Evolutionary conservation across 805 yeast genomes (phyloP), one percentile per base, ranked within the genome.

Genomic region (Kuraishia floccosa): DNA sequence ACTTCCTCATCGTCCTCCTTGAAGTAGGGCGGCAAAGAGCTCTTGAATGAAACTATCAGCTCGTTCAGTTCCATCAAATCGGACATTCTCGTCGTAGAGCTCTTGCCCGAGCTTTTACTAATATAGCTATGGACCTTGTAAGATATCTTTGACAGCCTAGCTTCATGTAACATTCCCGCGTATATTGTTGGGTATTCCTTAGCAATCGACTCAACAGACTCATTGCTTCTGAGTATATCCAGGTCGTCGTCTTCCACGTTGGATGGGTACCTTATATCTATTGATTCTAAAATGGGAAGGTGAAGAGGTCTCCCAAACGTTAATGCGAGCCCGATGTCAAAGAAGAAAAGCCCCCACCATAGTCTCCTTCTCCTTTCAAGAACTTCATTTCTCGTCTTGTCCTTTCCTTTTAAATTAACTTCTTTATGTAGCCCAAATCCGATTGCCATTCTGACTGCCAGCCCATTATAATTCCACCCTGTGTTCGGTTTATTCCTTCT

Each of bases 341-440:
- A 72, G 31, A 69, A 64, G 39, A 68, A 73, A 7, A 77, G 40
- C 1, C 78, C 76, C 79, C 82, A 76, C 81, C 82, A 77, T 19
- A 74, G 48, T 32, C 82, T 51, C 43, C 80, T 57, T 5, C 30
- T 11, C 13, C n/a, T 12, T n/a, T 27, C 30, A 5, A 27, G 21
- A 7, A 11, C n/a, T 17, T 27, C 30, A 14, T 17, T 17, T 12
- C 6, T n/a, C 15, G 17, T 13, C 13, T 56, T 46, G 31, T 47
- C 44, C 16, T 32, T 28, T 14, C 37, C 41, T 19, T 37, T 43
- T 16, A 33, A 60, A 54, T 64, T 48, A 37, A 69, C 63, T 37
- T 74, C 80, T 32, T 67, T 67, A 42, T 72, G 68, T 17, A 76
- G 50, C 3, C 84, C 86, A 25, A 77, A 47, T 0, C 79, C 73